Base-by-base conservation (phyloP, 371 early-diverging fungal species). In the Saksenaea oblongispora region DNA sequence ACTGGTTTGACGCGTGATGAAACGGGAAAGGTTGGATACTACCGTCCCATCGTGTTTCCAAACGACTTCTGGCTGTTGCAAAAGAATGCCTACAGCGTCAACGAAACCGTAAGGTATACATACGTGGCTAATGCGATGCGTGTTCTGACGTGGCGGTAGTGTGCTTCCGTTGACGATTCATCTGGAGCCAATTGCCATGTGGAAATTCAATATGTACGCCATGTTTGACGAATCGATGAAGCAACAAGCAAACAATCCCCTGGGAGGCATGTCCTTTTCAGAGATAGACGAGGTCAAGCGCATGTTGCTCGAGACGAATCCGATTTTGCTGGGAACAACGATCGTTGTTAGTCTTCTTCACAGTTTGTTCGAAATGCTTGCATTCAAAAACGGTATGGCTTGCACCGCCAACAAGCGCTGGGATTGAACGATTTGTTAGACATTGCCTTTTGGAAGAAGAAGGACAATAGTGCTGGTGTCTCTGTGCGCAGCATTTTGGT, bases 271-370 rank as follows among this genome's bases (percentile, higher is more conserved):
- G 61, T 70, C 77, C 11, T 69, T 80, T 0, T 56, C 72, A 14
- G 92, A 93, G 63, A 75, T 86, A 53, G 91, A 91, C 61, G 80
- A 87, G 55, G 69, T 89, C 37, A 91, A 90, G 64, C 78, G 94
- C 51, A 95, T 93, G 91, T 83, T 97, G 57, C 59, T 90, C 62
- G 96, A 96, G 51, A 97, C 96, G 55, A 97, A 94, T 70, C 95
- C 95, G 5, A 78, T 84, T 57, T 74, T 95, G 31, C 71, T 97
- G 62, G 87, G 79, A 1, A 66, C 93, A 3, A 97, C 98, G 1
- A 80, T 91, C 37, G 57, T 80, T 39, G 96, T 96, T 39, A 91
- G 92, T 47, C 56, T 90, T 4, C 72, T 97, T 14, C 98, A 97
- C 78, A 88, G 90, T 55, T 69, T 92, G 1, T 95, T 97, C 76